Evolutionary conservation across 768 basidiomycete genomes (phyloP), one percentile per base, ranked within the genome.

Genomic region (Leccinum truebloodii): DNA sequence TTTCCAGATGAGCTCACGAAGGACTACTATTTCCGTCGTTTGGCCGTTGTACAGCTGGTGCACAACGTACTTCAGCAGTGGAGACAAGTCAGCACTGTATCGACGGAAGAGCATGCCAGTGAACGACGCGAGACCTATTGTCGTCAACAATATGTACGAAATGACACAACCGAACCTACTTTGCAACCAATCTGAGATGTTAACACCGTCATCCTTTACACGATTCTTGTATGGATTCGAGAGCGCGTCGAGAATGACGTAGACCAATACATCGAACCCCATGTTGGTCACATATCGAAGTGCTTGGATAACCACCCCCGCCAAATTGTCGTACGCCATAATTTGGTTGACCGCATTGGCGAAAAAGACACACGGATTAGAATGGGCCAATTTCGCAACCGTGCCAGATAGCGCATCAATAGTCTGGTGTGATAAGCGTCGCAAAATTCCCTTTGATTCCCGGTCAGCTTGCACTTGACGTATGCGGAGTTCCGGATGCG

Each of bases 311-410:
- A 98, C 90, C 22, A 95, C 92, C 46, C 82, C 83, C 10, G 92
- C 93, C 56, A 97, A 76, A 74, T 98, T 99, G 70, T 96, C 92
- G 69, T 99, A 99, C 14, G 92, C 88, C 89, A 94, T 94, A 59
- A 98, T 90, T 74, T 98, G 97, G 65, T 89, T 88, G 52, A 99
- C 87, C 0, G 91, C 93, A 62, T 92, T 90, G 24, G 83, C 71
- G 78, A 98, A 98, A 67, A 98, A 86, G 54, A 95, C 88, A 66
- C 87, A 89, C 5, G 97, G 97, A 69, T 98, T 97, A 18, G 92
- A 90, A 73, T 98, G 95, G 14, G 93, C 93, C 57, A 96, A 77
- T 75, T 98, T 98, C 13, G 93, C 95, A 26, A 98, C 86, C 3
- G 89, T 84, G 20, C 95, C 89, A 30, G 94, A 89, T 14, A 97